Evolutionary conservation across 257 asterid species (phyloP), one percentile per base, ranked within the genome.

Genomic region (Lycium barbarum): DNA sequence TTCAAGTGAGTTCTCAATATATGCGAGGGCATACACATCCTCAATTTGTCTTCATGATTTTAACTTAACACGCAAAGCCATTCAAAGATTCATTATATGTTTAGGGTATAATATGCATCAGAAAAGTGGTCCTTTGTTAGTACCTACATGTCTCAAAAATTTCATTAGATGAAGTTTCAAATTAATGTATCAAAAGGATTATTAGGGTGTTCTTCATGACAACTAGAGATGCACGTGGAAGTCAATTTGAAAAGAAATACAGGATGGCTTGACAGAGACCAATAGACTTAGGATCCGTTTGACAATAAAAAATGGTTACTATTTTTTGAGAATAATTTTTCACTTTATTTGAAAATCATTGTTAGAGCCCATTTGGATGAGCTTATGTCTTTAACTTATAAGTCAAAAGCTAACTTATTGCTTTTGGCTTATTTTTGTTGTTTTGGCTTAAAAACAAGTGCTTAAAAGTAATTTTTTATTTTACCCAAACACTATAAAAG

Each of bases 181-280:
- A 76, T 22, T 49, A 22, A 49, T 74, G 81, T 49, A 74, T 8
- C 81, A 12, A 49, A 74, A 22, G 22, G 81, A 51, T 76, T 14
- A 49, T n/a, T 49, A 6, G 38, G 33, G 49, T 14, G 3, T 47
- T 20, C 5, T 74, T 49, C 45, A 22, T 74, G 81, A 74, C 81
- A 74, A 74, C 81, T 74, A 74, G 43, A 74, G 15, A 76, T 76
- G 82, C 82, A 76, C 47, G 63, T 76, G 82, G 47, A 76, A 76
- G 45, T 51, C 45, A 13, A 6, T 12, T 22, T 7, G 15, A 76
- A 13, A 51, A 51, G 15, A 22, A 74, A 74, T 74, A 15, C 81
- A 74, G 81, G 33, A 74, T 49, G 14, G 62, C 14, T 74, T 74
- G 62, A 74, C 1, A 22, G 8, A 22, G 81, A 74, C 61, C n/a